Evolutionary conservation across 495 filamentous ascomycete species (phyloP), one percentile per base, ranked within the genome.

Genomic region (Tuber indicum): DNA sequence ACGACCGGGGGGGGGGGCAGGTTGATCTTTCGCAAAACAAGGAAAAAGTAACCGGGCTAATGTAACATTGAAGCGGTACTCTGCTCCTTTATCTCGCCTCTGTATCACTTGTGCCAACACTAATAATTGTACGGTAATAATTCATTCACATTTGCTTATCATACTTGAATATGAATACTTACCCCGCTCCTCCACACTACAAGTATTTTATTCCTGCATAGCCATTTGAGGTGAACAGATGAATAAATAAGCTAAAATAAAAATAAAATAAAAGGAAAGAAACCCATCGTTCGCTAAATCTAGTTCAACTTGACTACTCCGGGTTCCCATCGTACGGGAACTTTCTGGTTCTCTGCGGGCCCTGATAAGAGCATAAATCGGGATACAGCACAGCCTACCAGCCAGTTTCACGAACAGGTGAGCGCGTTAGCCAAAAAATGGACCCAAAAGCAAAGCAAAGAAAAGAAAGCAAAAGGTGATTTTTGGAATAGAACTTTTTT

Each of bases 311-410:
- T 12, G 26, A 66, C 26, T 36, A 36, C 26, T 36, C 26, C 3
- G 58, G 26, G 58, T 14, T 19, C 58, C 7, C 12, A 17, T 66
- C 58, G 12, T 76, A 70, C 23, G 74, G 71, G 41, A 71, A 78
- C 62, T 76, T 78, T 69, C 74, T 73, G n/a, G 44, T 66, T 62
- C 45, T 47, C 52, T 78, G 62, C 19, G 44, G 44, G 43, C 70
- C 77, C 70, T 78, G 52, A 73, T 71, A 76, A 70, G 74, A 73
- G 71, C 44, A 26, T 43, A 76, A 76, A 78, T 78, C 52, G 75
- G 77, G 74, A 76, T 77, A 74, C 23, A 77, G 19, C 21, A 47
- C 23, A 58, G 71, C 43, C 75, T 79, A 79, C 58, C n/a, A 66
- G 17, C 17, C 26, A 66, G 26, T 66, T 66, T 66, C 26, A 36